Evolutionary conservation across 1,139 yeast genomes (phyloP).

Genomic region (Sugiyamaella castrensis): DNA sequence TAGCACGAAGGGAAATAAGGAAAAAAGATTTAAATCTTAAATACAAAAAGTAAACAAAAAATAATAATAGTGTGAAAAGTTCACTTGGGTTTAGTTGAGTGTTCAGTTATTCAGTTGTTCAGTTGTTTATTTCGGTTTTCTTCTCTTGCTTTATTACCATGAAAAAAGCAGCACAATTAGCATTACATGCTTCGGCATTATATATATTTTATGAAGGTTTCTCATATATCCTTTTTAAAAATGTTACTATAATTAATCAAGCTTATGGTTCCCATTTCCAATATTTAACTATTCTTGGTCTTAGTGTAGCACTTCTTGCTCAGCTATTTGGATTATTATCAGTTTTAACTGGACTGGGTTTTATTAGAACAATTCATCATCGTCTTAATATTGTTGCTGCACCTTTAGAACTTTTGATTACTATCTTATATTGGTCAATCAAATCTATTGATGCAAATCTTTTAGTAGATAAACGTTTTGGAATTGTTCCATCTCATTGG

Average conservation of each 20-base stretch:
- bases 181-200: slow-evolving; percentile 15
- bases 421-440: slow-evolving; percentile 36
- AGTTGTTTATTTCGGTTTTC: too few species aligned
- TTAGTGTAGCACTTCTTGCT: slow-evolving; percentile 27
- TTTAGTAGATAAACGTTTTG: slow-evolving; percentile 30
- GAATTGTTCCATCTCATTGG: slow-evolving; percentile 23
- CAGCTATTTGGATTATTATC: slow-evolving; percentile 30
- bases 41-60: too few species aligned
- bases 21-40: too few species aligned
- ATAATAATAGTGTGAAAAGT: too few species aligned
- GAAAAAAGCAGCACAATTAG: slow-evolving; percentile 11
- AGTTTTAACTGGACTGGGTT: slow-evolving; percentile 25
- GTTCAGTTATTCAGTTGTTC: too few species aligned
- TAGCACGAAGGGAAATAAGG: too few species aligned
- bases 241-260: slow-evolving; percentile 15
- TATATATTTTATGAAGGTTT: slow-evolving; percentile 13
- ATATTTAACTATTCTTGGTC: slow-evolving; percentile 35
- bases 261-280: slow-evolving; percentile 34
- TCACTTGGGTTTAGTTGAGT: too few species aligned
- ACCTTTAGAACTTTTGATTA: slow-evolving; percentile 35
- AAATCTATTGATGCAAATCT: slow-evolving; percentile 28
- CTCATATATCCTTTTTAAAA: slow-evolving; percentile 4
- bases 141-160: too few species aligned
- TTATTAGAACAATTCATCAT: slow-evolving; percentile 22
- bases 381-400: slow-evolving; percentile 29